Evolutionary conservation across 345 rosid species (phyloP), one percentile per base, ranked within the genome.

Genomic region (Streptanthus diversifolius): DNA sequence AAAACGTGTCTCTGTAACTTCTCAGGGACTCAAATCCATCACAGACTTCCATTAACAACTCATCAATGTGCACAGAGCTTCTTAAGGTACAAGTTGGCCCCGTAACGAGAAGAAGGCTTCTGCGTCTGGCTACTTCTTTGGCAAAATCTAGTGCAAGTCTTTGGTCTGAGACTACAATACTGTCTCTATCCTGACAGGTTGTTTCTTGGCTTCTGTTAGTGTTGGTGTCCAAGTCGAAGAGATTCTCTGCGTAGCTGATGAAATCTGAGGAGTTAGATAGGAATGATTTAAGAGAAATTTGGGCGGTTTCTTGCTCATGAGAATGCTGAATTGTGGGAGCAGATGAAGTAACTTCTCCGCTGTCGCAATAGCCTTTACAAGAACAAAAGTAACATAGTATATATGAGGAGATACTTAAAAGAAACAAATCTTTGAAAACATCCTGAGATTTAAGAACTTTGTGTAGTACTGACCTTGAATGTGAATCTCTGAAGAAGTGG

Each of bases 121-220:
- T 85, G 8, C 82, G 82, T 63, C 57, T 81, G 15, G 83, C 56
- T 58, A 83, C 80, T 78, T 91, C 99, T 45, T 80, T 83, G 48
- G 95, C 88, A 27, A 82, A 89, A 69, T 88, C 95, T 58, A 86
- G 56, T 51, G 73, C 82, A 71, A 88, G 86, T 80, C 63, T 82
- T 58, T 60, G 66, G 17, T 79, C 71, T 15, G 76, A 68, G 25
- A 49, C 63, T 19, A 40, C 40, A 57, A 49, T 71, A 56, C 8
- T 65, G 62, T 64, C 41, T 48, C 27, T 39, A 2, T 47, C 43
- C 49, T 17, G 60, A 33, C 37, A 69, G n/a, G 24, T 1, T 56
- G 54, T 27, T 64, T 77, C 40, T 71, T 3, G 39, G 12, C 58
- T 36, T 51, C 57, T 75, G 9, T 49, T 5, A 14, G 51, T 68